Base-by-base conservation (phyloP, 2,329 filamentous ascomycete species). In the Cladobotryum mycophilum region DNA sequence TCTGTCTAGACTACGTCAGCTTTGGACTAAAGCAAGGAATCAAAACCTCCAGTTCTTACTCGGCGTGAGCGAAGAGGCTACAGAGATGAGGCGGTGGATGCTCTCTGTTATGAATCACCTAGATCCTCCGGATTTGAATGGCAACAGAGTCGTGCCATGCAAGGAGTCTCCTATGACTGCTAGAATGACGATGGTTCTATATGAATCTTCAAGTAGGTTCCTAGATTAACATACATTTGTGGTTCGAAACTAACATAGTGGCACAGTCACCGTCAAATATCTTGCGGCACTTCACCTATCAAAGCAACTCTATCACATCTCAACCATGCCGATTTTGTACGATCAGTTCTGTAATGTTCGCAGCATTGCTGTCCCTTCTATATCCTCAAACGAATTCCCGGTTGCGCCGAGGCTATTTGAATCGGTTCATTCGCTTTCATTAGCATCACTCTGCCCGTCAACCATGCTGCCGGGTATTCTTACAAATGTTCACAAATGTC, bases 381-480 rank as follows among this genome's bases (percentile, higher is more conserved):
- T 71, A 1, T 67, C 66, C 25, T 56, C 65, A 46, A 62, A 63
- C 36, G 60, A 60, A 2, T 64, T 69, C 13, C 68, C 72, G 4
- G 56, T 76, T 22, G 62, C 71, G 12, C 64, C 70, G 8, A 60
- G 69, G 9, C 59, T 71, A 1, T 82, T 80, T 57, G 70, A 74
- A 0, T 64, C 70, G 0, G 76, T 79, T 3, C 75, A 78, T 40
- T 76, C 77, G 0, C 68, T 84, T 17, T 71, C 72, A 0, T 71
- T 87, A 22, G 78, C 82, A 1, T 75, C 79, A 0, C 60, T 81
- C 2, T 74, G 84, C 33, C 69, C 80, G 1, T 78, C 78, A 0
- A 68, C 76, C 0, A 78, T 82, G 12, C 74, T 88, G 1, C 78
- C 79, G 0, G 63, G 66, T 2, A 65, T 85, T 1, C 72, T 87